phyloP scores from a whole-genome alignment of 2,329 filamentous ascomycete genomes.

The Emydomyces testavorans region DNA sequence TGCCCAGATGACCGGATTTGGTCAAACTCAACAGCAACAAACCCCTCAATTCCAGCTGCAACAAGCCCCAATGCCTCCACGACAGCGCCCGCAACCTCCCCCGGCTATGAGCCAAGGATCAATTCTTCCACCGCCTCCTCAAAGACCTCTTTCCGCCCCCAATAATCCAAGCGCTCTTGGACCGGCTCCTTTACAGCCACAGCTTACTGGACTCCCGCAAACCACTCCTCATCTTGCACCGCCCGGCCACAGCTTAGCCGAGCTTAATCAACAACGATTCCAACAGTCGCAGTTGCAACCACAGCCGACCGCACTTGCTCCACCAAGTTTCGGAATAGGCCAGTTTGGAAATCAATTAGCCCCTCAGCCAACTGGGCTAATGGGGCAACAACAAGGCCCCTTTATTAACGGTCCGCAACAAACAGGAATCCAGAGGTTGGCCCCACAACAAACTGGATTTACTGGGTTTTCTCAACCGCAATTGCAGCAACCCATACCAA shows the following conservation, averaged over 20 bases:
- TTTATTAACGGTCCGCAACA: slow-evolving; percentile 36
- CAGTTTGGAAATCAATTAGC: slow-evolving; percentile 24
- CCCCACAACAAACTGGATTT: slow-evolving; percentile 46
- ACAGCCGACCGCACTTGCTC: slow-evolving; percentile 52
- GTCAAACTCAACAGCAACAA: slow-evolving; percentile 23
- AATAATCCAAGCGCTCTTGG: slow-evolving; percentile 65
- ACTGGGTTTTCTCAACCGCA: slow-evolving; percentile 35
- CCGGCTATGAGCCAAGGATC: slow-evolving; percentile 49
- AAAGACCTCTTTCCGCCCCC: slow-evolving; percentile 75
- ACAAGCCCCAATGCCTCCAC: slow-evolving; percentile 31
- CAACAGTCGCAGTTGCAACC: slow-evolving; percentile 41
- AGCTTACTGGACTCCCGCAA: slow-evolving; percentile 64
- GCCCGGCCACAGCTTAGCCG: slow-evolving; percentile 64
- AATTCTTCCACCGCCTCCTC: slow-evolving; percentile 65
- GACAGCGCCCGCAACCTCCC: slow-evolving; percentile 62
- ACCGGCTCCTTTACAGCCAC: slow-evolving; percentile 65
- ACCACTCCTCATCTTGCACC: slow-evolving; percentile 50
- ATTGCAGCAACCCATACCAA: slow-evolving; percentile 40
- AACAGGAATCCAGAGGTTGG: slow-evolving; percentile 35
- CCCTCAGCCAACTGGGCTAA: slow-evolving; percentile 30
- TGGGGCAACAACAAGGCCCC: slow-evolving; percentile 33
- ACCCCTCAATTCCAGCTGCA: slow-evolving; percentile 20
- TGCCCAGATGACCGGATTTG: slow-evolving; percentile 31
- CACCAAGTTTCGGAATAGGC: slow-evolving; percentile 20
- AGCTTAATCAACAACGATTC: slow-evolving; percentile 53